Evolutionary conservation across 768 basidiomycete species (phyloP).

Genomic region (Tylopilus sp.): DNA sequence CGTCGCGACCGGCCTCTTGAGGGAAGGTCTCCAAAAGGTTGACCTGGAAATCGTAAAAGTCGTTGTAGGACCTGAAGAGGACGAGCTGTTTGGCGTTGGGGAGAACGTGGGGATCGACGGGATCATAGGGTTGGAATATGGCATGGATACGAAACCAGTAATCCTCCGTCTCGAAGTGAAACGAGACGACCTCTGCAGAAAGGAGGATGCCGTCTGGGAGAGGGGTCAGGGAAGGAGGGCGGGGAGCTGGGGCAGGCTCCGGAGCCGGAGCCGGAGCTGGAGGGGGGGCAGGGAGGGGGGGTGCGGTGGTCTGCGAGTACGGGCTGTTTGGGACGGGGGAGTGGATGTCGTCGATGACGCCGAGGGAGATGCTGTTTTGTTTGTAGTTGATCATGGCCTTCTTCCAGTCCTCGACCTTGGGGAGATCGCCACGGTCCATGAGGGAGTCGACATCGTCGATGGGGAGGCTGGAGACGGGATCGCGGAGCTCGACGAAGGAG

Average conservation of each 20-base stretch:
- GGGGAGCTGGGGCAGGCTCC: conserved; percentile 20
- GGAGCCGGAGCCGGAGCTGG: not conserved
- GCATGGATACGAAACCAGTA: conserved; percentile 98
- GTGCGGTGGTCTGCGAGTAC: conserved; percentile 26
- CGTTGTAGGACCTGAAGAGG: conserved; percentile 93
- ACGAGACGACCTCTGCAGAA: conserved; percentile 89
- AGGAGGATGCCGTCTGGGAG: conserved; percentile 83
- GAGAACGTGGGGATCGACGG: conserved; percentile 49
- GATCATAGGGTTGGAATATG: conserved; percentile 78
- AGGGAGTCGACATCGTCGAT: conserved; percentile 72
- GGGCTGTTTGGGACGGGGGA: conserved; percentile 45
- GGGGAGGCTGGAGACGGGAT: conserved; percentile 80
- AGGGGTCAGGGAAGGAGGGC: conserved; percentile 42
- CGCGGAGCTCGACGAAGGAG: conserved; percentile 94
- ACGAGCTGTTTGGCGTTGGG: conserved; percentile 76
- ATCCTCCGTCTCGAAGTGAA: conserved; percentile 92
- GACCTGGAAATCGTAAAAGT: conserved; percentile 98
- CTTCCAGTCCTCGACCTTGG: conserved; percentile 99
- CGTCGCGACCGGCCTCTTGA: conserved; percentile 81
- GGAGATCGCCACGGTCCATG: conserved; percentile 85
- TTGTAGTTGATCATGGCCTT: conserved; percentile 93
- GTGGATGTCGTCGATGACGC: conserved; percentile 71
- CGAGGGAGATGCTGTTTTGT: conserved; percentile 91
- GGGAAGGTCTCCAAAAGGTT: conserved; percentile 83
- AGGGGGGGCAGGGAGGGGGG: conserved; percentile 7